Evolutionary conservation across 2,329 filamentous ascomycete species (phyloP).

Genomic region (Fusarium algeriense): DNA sequence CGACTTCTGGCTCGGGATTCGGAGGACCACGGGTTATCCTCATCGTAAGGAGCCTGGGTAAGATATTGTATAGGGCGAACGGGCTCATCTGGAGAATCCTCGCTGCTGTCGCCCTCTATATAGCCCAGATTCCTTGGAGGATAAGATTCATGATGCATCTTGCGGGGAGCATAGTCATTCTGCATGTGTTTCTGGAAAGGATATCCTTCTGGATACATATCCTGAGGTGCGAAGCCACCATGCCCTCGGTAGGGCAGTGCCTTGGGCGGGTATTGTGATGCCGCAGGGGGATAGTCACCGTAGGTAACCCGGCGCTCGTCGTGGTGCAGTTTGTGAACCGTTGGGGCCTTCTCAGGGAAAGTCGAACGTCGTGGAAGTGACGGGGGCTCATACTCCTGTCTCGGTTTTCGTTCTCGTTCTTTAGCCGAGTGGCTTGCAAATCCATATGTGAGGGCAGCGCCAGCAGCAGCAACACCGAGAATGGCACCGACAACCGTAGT

Average conservation of each 20-base stretch:
- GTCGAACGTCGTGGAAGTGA: conserved; percentile 59
- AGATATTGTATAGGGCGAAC: conserved; percentile 42
- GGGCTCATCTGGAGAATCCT: conserved; percentile 38
- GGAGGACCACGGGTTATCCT: conserved; percentile 33
- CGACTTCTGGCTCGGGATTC: conserved; percentile 33
- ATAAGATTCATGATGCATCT: conserved; percentile 42
- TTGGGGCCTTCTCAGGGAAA: conserved; percentile 59
- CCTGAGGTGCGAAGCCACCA: conserved; percentile 36
- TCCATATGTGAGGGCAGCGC: conserved; percentile 73
- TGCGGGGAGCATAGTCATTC: conserved; percentile 40
- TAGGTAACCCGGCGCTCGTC: conserved; percentile 39
- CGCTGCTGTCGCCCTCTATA: conserved; percentile 46
- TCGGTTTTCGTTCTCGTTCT: conserved; percentile 59
- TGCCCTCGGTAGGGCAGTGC: conserved; percentile 38
- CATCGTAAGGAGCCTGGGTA: conserved; percentile 38
- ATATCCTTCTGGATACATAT: conserved; percentile 43
- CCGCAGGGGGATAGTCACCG: conserved; percentile 35
- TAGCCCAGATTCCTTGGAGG: conserved; percentile 42
- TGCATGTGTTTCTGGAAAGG: conserved; percentile 37
- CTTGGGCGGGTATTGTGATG: conserved; percentile 38
- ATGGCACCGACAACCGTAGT: conserved; percentile 80
- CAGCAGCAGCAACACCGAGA: conserved; percentile 84
- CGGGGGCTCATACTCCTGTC: conserved; percentile 58
- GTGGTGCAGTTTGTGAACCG: conserved; percentile 34
- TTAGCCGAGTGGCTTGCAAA: conserved; percentile 66